These are phyloP conservation scores for Xylariomycetidae sp. DNA, from an alignment of 2,329 filamentous ascomycete species.

Conservation along the genomic window DNA sequence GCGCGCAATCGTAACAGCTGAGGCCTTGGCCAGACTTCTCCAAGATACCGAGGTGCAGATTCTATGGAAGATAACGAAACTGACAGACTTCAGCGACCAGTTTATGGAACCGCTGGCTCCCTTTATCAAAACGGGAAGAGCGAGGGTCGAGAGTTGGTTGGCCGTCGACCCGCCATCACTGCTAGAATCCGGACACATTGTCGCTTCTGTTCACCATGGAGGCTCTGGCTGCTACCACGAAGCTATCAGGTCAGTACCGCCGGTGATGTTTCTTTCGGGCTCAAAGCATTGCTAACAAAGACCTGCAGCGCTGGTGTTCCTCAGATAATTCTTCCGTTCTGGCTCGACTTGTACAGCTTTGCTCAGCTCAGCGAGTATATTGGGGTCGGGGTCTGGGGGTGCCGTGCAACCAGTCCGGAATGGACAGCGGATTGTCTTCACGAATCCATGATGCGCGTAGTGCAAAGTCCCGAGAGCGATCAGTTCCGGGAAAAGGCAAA, in stretches of 20 bases:
- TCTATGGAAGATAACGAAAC: constrained; percentile 13
- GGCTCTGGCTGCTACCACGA: constrained; percentile 18
- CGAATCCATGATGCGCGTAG: constrained; percentile 7
- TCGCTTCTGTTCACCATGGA: constrained; percentile 17
- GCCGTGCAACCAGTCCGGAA: constrained; percentile 5
- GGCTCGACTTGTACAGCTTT: constrained; percentile 12
- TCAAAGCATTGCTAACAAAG: not conserved
- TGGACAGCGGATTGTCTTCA: constrained; percentile 11
- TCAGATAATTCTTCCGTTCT: constrained; percentile 13
- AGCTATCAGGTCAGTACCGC: constrained; percentile 11
- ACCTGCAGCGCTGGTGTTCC: constrained; percentile 9
- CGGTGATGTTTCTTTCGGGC: not conserved
- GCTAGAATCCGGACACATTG: constrained; percentile 13
- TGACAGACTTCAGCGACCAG: constrained; percentile 5
- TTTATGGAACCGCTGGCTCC: constrained; percentile 7
- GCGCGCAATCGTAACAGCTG: constrained; percentile 11
- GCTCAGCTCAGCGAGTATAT: constrained; percentile 11
- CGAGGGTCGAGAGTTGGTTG: constrained; percentile 13
- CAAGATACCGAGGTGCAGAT: constrained; percentile 10
- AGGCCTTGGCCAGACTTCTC: constrained; percentile 11
- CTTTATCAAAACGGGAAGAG: constrained; percentile 9
- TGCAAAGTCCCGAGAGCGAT: constrained; percentile 2
- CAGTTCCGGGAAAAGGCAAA: constrained; percentile 5
- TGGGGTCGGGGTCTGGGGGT: constrained; percentile 12
- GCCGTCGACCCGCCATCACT: constrained; percentile 13